Conservation (phyloP, 805 yeast species). For the Scheffersomyces coipomensis region DNA sequence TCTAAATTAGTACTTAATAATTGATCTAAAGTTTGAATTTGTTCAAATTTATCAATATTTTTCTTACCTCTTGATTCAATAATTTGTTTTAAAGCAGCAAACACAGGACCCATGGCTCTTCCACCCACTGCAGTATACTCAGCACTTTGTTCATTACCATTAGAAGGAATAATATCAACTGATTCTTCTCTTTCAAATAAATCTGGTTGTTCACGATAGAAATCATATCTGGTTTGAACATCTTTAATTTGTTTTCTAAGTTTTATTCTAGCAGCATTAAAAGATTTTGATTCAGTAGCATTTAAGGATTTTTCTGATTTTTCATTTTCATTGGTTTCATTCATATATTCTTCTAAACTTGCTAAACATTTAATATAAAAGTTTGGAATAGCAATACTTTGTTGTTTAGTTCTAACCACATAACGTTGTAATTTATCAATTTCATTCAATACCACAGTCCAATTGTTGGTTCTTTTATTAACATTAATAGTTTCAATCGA, state of each 20-base stretch:
- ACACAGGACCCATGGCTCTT: conserved; percentile 48
- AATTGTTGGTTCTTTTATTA: conserved; percentile 69
- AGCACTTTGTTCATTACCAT: conserved; percentile 32
- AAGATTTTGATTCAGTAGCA: conserved; percentile 80
- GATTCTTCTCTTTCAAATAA: conserved; percentile 61
- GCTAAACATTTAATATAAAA: conserved; percentile 67
- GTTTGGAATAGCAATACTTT: conserved; percentile 70
- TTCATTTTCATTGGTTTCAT: conserved; percentile 45
- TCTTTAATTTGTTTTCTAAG: conserved; percentile 78
- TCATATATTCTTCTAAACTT: conserved; percentile 67
- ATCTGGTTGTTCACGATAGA: conserved; percentile 69
- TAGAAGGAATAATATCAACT: conserved; percentile 29
- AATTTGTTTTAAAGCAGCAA: conserved; percentile 69
- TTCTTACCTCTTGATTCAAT: conserved; percentile 94
- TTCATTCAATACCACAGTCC: conserved; percentile 72
- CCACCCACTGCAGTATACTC: conserved; percentile 39
- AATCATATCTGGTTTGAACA: conserved; percentile 54
- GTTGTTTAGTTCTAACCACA: conserved; percentile 70
- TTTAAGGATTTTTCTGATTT: conserved; percentile 70
- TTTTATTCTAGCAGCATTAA: conserved; percentile 85
- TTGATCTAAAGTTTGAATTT: conserved; percentile 67
- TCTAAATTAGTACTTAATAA: conserved; percentile 38
- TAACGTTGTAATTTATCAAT: conserved; percentile 76
- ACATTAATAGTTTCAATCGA: conserved; percentile 66
- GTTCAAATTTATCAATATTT: conserved; percentile 81